Evolutionary conservation across 2,329 filamentous ascomycete species (phyloP).

Genomic region (Penicillium frequentans): DNA sequence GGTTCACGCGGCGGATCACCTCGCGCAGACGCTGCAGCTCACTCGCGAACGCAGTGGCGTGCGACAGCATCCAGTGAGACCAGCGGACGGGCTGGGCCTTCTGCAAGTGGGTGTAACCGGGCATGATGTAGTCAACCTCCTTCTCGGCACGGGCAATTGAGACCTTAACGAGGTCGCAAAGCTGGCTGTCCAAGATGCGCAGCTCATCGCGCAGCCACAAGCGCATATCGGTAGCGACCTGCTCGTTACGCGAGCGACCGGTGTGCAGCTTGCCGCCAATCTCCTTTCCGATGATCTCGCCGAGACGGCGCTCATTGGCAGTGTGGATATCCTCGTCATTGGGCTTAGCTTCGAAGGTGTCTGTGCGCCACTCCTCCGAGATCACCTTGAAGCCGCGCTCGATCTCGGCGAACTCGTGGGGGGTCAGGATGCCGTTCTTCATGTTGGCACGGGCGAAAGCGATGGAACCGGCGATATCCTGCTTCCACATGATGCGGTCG

Average conservation of each 20-base stretch:
- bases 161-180: conserved; percentile 70
- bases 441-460: conserved; percentile 79
- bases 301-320: conserved; percentile 69
- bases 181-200: conserved; percentile 64
- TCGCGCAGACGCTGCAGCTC: conserved; percentile 78
- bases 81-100: conserved; percentile 78
- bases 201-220: conserved; percentile 81
- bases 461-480: conserved; percentile 78
- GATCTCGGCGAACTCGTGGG: conserved; percentile 71
- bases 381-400: conserved; percentile 67
- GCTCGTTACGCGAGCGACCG: conserved; percentile 83
- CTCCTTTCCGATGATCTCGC: conserved; percentile 83
- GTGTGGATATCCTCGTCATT: conserved; percentile 65
- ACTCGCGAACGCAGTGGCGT: conserved; percentile 67
- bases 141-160: conserved; percentile 67
- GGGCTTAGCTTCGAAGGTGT: conserved; percentile 37
- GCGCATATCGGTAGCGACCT: conserved; percentile 86
- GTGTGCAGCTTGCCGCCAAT: conserved; percentile 89
- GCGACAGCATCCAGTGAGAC: conserved; percentile 78
- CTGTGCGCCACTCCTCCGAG: conserved; percentile 44
- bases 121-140: conserved; percentile 78
- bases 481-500: conserved; percentile 73
- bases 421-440: conserved; percentile 70
- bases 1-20: conserved; percentile 72
- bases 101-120: conserved; percentile 85